A percentile compares a stretch with the other conserved stretches of the same genome.
Evolutionary conservation across 306 rosid species (phyloP).

Genomic region (Alnus rubra): DNA sequence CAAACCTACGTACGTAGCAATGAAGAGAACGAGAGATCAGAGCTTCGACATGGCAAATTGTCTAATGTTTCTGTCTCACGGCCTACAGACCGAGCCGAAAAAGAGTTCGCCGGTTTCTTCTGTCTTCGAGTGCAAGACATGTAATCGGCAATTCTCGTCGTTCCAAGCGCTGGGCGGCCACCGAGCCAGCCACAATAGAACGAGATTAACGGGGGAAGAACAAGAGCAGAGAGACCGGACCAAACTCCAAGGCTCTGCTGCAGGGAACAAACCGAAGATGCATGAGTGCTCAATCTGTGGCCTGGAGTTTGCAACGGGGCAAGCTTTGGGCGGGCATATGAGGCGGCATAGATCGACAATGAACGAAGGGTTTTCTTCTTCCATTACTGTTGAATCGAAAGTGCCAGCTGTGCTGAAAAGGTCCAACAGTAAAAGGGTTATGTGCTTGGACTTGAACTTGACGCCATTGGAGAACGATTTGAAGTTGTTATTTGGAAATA

Average conservation of each 20-base stretch:
- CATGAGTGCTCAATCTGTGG: conserved; percentile 79
- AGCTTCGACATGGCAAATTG: conserved; percentile 38
- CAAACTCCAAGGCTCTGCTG: conserved; percentile 9
- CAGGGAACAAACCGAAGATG: conserved; percentile 33
- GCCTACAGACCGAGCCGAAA: conserved; percentile 8
- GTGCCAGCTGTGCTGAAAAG: conserved; percentile 52
- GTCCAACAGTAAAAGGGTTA: conserved; percentile 48
- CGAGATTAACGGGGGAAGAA: conserved; percentile 21
- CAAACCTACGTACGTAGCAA: too few species aligned
- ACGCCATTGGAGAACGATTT: conserved; percentile 86
- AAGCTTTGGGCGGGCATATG: conserved; percentile 95
- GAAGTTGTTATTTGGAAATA: conserved; percentile 58
- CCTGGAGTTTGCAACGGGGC: conserved; percentile 62
- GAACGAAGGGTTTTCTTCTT: conserved; percentile 30
- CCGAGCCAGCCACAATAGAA: conserved; percentile 78
- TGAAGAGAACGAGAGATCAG: conserved; percentile 37
- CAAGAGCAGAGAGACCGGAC: background rate
- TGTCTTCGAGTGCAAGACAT: conserved; percentile 73
- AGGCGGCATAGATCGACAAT: conserved; percentile 53
- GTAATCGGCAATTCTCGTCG: conserved; percentile 67
- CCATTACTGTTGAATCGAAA: conserved; percentile 22
- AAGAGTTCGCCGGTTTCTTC: background rate
- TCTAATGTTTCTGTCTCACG: conserved; percentile 42
- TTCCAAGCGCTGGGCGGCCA: conserved; percentile 95
- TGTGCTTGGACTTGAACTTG: conserved; percentile 70